Conservation (phyloP, 257 asterid species). For the Asclepias syriaca region DNA sequence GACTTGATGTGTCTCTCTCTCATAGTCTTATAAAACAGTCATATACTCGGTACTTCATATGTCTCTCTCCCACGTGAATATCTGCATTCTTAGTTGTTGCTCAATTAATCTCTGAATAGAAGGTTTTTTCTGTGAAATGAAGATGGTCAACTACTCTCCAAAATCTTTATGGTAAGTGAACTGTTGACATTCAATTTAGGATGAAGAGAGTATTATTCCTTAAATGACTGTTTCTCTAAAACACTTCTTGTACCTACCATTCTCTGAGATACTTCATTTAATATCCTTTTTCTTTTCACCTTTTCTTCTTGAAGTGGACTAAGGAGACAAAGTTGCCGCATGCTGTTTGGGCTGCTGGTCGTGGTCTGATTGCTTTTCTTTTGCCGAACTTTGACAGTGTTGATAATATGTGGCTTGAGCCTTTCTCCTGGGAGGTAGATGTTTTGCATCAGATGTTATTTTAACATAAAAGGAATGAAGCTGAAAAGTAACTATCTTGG, state of each 20-base stretch:
- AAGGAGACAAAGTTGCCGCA: slow-evolving; percentile 85
- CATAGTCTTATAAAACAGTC: too few species aligned
- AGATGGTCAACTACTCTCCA: not conserved
- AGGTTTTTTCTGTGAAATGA: not conserved
- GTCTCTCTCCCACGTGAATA: not conserved
- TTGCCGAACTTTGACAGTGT: slow-evolving; percentile 85
- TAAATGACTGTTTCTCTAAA: not conserved
- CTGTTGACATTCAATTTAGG: not conserved
- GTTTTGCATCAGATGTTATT: slow-evolving; percentile 16
- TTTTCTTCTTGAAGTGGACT: slow-evolving; percentile 51
- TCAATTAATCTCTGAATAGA: not conserved
- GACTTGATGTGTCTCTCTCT: not conserved
- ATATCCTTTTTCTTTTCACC: slow-evolving; percentile 17
- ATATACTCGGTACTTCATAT: not conserved
- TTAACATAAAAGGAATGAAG: not conserved
- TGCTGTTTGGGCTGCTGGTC: slow-evolving; percentile 99
- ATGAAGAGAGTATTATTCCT: not conserved
- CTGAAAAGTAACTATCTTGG: not conserved
- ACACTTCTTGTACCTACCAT: not conserved
- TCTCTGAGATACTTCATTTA: slow-evolving; percentile 5
- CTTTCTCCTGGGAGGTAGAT: slow-evolving; percentile 92
- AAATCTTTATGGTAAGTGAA: not conserved
- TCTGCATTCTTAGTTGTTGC: not conserved
- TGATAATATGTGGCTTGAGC: slow-evolving; percentile 91
- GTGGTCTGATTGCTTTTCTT: slow-evolving; percentile 81